These are phyloP conservation scores for Rhizopogon salebrosus DNA, from an alignment of 768 basidiomycete species.

Conservation along the genomic window DNA sequence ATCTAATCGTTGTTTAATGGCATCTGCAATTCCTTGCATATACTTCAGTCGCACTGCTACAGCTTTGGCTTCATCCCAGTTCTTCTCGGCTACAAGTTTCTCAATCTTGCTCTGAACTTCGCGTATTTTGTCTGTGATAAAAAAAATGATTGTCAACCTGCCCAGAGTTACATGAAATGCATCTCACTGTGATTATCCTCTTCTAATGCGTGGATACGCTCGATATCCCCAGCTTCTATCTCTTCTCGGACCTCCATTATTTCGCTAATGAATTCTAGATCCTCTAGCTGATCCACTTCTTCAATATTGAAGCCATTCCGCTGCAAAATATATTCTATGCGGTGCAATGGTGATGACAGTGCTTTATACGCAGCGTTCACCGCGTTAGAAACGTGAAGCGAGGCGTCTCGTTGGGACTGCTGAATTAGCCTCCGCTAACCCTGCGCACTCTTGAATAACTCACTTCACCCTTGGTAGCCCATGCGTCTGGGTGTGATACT, in stretches of 20 bases:
- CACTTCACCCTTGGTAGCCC: constrained; percentile 64
- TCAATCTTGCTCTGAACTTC: constrained; percentile 43
- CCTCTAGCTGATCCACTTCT: constrained; percentile 71
- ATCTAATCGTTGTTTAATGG: constrained; percentile 12
- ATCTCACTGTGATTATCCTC: constrained; percentile 52
- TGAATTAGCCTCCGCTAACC: background rate
- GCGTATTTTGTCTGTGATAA: constrained; percentile 45
- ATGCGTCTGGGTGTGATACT: constrained; percentile 82
- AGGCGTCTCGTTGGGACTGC: constrained; percentile 19
- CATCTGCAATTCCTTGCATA: constrained; percentile 53
- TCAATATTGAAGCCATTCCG: constrained; percentile 50
- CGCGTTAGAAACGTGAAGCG: constrained; percentile 50
- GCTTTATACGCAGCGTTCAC: constrained; percentile 82
- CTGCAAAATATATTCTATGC: constrained; percentile 78
- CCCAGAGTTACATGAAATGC: background rate
- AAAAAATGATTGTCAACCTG: background rate
- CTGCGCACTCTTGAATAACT: constrained; percentile 6
- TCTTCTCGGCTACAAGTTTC: constrained; percentile 39
- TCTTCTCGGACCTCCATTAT: constrained; percentile 78
- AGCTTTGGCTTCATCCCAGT: constrained; percentile 54
- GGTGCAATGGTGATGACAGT: constrained; percentile 64
- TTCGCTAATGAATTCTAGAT: constrained; percentile 64
- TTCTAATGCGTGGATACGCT: constrained; percentile 46
- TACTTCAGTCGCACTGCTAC: constrained; percentile 72
- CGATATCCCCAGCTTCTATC: constrained; percentile 55